phyloP scores from a whole-genome alignment of 352 stramenopile genomes.

The Phytophthora pistaciae region DNA sequence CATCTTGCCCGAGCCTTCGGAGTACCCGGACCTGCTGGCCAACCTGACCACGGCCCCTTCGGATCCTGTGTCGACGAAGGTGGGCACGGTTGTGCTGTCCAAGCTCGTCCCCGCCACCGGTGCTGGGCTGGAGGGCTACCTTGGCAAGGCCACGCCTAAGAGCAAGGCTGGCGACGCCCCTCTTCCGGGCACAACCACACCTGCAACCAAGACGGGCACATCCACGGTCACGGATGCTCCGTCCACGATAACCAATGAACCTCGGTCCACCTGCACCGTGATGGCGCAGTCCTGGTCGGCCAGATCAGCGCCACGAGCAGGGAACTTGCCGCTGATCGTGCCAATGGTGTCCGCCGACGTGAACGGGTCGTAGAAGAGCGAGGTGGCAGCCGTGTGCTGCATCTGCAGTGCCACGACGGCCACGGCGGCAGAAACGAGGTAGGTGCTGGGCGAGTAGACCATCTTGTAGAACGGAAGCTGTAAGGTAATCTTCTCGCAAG shows the following conservation, averaged over 20 bases:
- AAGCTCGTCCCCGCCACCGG: slow-evolving; percentile 11
- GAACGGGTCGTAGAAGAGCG: slow-evolving; percentile 28
- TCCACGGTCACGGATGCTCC: slow-evolving; percentile 3
- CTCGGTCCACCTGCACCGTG: slow-evolving; percentile 18
- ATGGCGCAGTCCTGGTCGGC: slow-evolving; percentile 20
- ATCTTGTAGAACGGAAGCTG: slow-evolving; percentile 15
- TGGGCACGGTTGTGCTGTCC: slow-evolving; percentile 27
- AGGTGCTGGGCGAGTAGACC: slow-evolving; percentile 35
- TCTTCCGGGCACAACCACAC: neutral
- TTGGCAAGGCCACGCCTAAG: neutral
- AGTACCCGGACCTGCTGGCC: slow-evolving; percentile 20
- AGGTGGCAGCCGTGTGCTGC: slow-evolving; percentile 20
- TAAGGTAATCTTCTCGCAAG: slow-evolving; percentile 35
- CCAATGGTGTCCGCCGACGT: slow-evolving; percentile 11
- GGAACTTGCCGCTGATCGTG: slow-evolving; percentile 20
- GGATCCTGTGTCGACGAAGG: slow-evolving; percentile 32
- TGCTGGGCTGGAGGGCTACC: slow-evolving; percentile 23
- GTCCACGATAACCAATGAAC: slow-evolving; percentile 3
- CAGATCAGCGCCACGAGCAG: slow-evolving; percentile 16
- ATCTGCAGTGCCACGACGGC: slow-evolving; percentile 30
- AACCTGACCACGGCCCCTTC: slow-evolving; percentile 16
- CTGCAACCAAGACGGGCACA: slow-evolving; percentile 17
- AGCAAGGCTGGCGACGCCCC: neutral
- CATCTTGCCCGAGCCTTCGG: slow-evolving; percentile 23
- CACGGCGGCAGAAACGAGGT: slow-evolving; percentile 35